Evolutionary conservation across 164 flowering plant genomes (phyloP).

Genomic region (Akebia trifoliata): DNA sequence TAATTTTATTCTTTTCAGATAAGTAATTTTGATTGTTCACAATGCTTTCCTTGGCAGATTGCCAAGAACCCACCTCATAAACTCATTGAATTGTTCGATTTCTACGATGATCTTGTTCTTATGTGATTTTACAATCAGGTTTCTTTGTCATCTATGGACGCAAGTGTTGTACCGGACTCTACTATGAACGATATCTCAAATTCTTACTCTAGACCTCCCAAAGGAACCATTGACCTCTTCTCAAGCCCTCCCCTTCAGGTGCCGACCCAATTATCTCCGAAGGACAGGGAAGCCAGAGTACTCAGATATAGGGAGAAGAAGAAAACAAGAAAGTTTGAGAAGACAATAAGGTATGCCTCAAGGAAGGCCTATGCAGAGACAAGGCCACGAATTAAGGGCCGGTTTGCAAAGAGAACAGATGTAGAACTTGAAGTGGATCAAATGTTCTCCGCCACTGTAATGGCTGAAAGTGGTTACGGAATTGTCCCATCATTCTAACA

Average conservation of each 20-base stretch:
- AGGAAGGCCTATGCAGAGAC: slow-evolving; percentile 94
- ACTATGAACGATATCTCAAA: slow-evolving; percentile 44
- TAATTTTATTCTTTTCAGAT: too few relatives aligned
- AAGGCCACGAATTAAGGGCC: slow-evolving; percentile 85
- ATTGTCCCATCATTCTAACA: slow-evolving; percentile 71
- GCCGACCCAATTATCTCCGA: slow-evolving; percentile 45
- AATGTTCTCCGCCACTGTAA: slow-evolving; percentile 48
- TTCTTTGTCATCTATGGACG: slow-evolving; percentile 55
- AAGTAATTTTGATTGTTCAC: too few relatives aligned
- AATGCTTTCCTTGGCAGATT: too few relatives aligned
- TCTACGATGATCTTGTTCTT: neutral
- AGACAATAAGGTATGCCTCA: slow-evolving; percentile 90
- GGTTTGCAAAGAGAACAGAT: slow-evolving; percentile 76
- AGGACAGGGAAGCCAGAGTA: slow-evolving; percentile 84
- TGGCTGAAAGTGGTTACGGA: slow-evolving; percentile 54
- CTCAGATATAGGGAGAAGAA: slow-evolving; percentile 83
- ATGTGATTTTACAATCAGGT: slow-evolving; percentile 17
- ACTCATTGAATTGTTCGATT: neutral
- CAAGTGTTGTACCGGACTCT: slow-evolving; percentile 68
- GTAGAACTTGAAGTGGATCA: slow-evolving; percentile 60
- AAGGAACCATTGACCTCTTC: slow-evolving; percentile 67
- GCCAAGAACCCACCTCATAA: too few relatives aligned
- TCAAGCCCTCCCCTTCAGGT: slow-evolving; percentile 43
- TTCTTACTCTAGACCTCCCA: slow-evolving; percentile 42
- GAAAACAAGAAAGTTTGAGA: slow-evolving; percentile 83